phyloP scores from a whole-genome alignment of 1,284 basidiomycete species.

The Schizopora paradoxa region DNA sequence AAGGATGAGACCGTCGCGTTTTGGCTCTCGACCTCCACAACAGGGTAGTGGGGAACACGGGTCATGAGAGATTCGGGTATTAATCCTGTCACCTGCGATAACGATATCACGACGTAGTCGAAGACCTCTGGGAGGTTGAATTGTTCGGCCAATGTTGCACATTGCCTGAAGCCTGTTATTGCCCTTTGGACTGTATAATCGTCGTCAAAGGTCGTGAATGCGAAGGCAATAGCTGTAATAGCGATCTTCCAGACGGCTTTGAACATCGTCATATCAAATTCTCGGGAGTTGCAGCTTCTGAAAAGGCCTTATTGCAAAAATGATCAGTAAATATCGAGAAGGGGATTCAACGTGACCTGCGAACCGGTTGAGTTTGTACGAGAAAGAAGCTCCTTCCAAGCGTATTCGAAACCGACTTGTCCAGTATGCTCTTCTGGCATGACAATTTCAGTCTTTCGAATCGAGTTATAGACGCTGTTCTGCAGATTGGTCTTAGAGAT shows the following conservation, averaged over 20 bases:
- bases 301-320: constrained; percentile 51
- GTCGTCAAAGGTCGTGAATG: constrained; percentile 94
- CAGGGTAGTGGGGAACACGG: constrained; percentile 80
- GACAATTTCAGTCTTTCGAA: constrained; percentile 91
- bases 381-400: constrained; percentile 93
- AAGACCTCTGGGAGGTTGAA: constrained; percentile 93
- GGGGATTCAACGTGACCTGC: constrained; percentile 35
- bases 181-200: constrained; percentile 94
- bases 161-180: constrained; percentile 94
- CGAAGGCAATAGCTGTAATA: constrained; percentile 86
- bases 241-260: constrained; percentile 86
- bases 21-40: constrained; percentile 91
- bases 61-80: constrained; percentile 69
- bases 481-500: constrained; percentile 34
- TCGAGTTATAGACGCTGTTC: constrained; percentile 90
- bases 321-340: constrained; percentile 10
- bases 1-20: constrained; percentile 87
- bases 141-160: constrained; percentile 86
- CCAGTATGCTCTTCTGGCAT: constrained; percentile 98
- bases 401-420: constrained; percentile 96
- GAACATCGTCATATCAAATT: constrained; percentile 94
- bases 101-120: constrained; percentile 90
- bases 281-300: constrained; percentile 71
- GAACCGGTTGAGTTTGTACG: constrained; percentile 78
- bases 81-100: constrained; percentile 84